Percentiles rank a stretch among this genome's conserved stretches.
These are phyloP conservation scores for Strobilomyces echinocephalus DNA, from an alignment of 768 basidiomycete genomes.

Conservation along the genomic window DNA sequence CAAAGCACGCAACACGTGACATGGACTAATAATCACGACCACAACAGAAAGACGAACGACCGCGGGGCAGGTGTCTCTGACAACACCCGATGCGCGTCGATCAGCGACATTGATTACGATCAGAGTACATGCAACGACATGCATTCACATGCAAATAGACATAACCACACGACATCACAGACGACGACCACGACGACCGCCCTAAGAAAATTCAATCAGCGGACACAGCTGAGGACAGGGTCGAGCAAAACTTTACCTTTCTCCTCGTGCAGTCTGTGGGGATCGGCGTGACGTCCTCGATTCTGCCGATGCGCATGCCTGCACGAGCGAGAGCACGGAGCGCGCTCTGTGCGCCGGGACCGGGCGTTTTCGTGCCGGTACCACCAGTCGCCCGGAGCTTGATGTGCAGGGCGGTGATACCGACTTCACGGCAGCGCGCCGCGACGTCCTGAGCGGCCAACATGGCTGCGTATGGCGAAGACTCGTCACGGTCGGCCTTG, in stretches of 20 bases:
- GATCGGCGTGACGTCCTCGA: slow-evolving; percentile 97
- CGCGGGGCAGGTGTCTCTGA: slow-evolving; percentile 66
- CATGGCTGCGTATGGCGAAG: slow-evolving; percentile 96
- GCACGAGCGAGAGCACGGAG: slow-evolving; percentile 97
- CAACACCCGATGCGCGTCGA: slow-evolving; percentile 77
- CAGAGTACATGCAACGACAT: slow-evolving; percentile 33
- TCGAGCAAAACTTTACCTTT: slow-evolving; percentile 57
- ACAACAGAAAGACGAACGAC: slow-evolving; percentile 41
- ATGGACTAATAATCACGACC: neutral
- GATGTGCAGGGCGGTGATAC: slow-evolving; percentile 97
- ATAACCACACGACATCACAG: slow-evolving; percentile 42
- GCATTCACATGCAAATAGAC: slow-evolving; percentile 10
- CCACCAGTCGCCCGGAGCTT: slow-evolving; percentile 98
- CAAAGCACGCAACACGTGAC: neutral
- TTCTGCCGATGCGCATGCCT: slow-evolving; percentile 96
- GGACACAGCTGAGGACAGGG: neutral
- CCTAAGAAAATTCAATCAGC: slow-evolving; percentile 41
- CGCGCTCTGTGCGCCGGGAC: slow-evolving; percentile 96
- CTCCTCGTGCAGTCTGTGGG: slow-evolving; percentile 96
- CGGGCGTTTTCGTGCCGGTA: slow-evolving; percentile 98
- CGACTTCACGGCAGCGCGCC: slow-evolving; percentile 94
- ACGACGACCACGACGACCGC: slow-evolving; percentile 99
- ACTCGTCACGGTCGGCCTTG: slow-evolving; percentile 99
- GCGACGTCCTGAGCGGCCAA: slow-evolving; percentile 98
- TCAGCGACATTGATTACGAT: slow-evolving; percentile 61